Percentiles rank a stretch among this genome's conserved stretches.
phyloP scores from a whole-genome alignment of 306 rosid genomes.

The Herpetospermum pedunculosum region DNA sequence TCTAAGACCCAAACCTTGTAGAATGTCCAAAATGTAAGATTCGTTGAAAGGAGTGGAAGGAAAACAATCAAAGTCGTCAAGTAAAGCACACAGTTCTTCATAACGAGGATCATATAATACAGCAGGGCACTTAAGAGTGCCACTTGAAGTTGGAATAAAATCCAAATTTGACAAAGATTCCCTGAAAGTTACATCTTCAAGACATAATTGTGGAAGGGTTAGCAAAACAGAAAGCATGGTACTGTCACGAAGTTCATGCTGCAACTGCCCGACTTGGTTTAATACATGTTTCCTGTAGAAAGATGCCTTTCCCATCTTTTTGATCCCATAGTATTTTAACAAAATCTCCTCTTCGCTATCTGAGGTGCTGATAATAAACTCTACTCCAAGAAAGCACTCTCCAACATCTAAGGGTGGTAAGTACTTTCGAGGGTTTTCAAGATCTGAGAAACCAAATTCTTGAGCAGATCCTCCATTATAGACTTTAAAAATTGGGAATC shows the following conservation, averaged over 20 bases:
- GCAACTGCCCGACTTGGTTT: conserved; percentile 56
- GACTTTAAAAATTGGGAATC: conserved; percentile 67
- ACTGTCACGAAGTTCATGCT: conserved; percentile 67
- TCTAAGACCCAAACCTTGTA: conserved; percentile 80
- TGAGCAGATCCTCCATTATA: conserved; percentile 39
- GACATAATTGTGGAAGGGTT: conserved; percentile 65
- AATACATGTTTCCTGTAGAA: conserved; percentile 60
- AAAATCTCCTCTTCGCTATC: conserved; percentile 60
- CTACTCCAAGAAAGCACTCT: conserved; percentile 60
- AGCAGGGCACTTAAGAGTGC: conserved; percentile 60
- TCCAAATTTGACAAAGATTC: conserved; percentile 61
- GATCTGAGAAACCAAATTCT: conserved; percentile 52
- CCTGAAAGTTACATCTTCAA: conserved; percentile 60
- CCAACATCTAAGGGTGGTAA: conserved; percentile 68
- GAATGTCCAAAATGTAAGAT: conserved; percentile 55
- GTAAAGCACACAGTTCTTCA: conserved; percentile 73
- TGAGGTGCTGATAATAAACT: conserved; percentile 56
- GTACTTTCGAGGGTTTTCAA: conserved; percentile 67
- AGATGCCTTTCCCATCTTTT: conserved; percentile 74
- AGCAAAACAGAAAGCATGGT: conserved; percentile 67
- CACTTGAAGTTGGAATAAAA: conserved; percentile 53
- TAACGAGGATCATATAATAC: conserved; percentile 75
- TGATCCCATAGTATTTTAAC: conserved; percentile 61
- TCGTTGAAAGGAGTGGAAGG: conserved; percentile 68
- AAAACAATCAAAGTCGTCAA: conserved; percentile 65